phyloP scores from a whole-genome alignment of 1,139 yeast species.

The Magnusiomyces ingens region DNA sequence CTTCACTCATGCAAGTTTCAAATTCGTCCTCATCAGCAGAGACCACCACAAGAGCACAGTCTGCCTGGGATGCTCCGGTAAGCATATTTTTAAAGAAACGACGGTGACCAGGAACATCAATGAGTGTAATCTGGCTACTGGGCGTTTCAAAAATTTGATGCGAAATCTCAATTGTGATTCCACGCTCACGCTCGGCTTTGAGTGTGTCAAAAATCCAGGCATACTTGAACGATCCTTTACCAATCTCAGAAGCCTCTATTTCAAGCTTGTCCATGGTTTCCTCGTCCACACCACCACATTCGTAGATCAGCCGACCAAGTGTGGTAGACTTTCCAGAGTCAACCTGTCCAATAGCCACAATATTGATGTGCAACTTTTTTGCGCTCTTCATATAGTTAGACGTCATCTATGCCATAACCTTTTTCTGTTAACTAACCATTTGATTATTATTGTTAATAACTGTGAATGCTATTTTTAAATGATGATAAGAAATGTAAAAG shows the following conservation, averaged over 20 bases:
- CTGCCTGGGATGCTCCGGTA: constrained; percentile 93
- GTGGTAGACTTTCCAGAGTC: constrained; percentile 98
- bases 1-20: constrained; percentile 93
- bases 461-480: no score
- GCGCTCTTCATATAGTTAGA: no score
- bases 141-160: constrained; percentile 96
- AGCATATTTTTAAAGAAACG: constrained; percentile 94
- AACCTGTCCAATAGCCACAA: constrained; percentile 99
- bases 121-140: constrained; percentile 85
- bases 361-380: constrained; percentile 96
- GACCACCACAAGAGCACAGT: constrained; percentile 83
- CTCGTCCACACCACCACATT: constrained; percentile 90
- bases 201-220: constrained; percentile 96
- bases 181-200: constrained; percentile 96
- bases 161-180: constrained; percentile 93
- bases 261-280: constrained; percentile 98
- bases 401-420: no score
- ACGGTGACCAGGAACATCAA: constrained; percentile 96
- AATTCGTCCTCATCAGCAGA: constrained; percentile 93
- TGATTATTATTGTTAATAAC: no score
- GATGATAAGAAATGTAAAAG: no score
- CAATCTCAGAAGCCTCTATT: constrained; percentile 97
- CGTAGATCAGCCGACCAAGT: constrained; percentile 98
- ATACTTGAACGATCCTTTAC: constrained; percentile 98
- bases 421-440: no score